These are phyloP conservation scores for Globisporangium cylindrosporum DNA, from an alignment of 352 stramenopile species.

Conservation along the genomic window DNA sequence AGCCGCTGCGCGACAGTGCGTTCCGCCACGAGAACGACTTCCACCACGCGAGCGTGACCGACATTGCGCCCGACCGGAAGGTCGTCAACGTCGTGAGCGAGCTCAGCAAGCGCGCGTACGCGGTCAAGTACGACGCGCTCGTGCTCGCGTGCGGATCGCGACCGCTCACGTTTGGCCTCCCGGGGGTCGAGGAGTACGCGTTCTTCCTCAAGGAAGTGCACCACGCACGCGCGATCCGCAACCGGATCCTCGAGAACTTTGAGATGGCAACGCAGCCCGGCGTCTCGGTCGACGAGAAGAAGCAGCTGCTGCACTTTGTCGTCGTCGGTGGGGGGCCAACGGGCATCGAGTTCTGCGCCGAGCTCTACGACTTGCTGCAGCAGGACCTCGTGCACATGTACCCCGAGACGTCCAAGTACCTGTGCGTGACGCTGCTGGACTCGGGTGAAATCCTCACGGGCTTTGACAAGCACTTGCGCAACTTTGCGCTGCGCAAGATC, in stretches of 20 bases:
- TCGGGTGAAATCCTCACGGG: constrained; percentile 70
- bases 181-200: constrained; percentile 89
- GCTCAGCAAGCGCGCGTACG: constrained; percentile 57
- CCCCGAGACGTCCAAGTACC: constrained; percentile 66
- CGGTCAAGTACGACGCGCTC: constrained; percentile 93
- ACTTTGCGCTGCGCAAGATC: constrained; percentile 77
- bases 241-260: constrained; percentile 90
- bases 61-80: constrained; percentile 82
- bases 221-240: constrained; percentile 88
- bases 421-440: constrained; percentile 68
- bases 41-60: constrained; percentile 61
- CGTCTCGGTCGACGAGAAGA: constrained; percentile 80
- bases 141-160: constrained; percentile 91
- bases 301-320: constrained; percentile 95
- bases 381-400: constrained; percentile 90
- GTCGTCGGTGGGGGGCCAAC: constrained; percentile 96
- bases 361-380: constrained; percentile 93
- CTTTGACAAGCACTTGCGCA: constrained; percentile 65
- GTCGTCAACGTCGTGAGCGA: constrained; percentile 67
- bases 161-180: constrained; percentile 94
- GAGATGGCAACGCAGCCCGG: constrained; percentile 91
- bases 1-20: constrained; percentile 90
- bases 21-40: constrained; percentile 76
- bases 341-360: constrained; percentile 94
- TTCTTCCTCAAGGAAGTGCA: constrained; percentile 98